phyloP scores from a whole-genome alignment of 352 stramenopile genomes.

The Globisporangium yorkense region DNA sequence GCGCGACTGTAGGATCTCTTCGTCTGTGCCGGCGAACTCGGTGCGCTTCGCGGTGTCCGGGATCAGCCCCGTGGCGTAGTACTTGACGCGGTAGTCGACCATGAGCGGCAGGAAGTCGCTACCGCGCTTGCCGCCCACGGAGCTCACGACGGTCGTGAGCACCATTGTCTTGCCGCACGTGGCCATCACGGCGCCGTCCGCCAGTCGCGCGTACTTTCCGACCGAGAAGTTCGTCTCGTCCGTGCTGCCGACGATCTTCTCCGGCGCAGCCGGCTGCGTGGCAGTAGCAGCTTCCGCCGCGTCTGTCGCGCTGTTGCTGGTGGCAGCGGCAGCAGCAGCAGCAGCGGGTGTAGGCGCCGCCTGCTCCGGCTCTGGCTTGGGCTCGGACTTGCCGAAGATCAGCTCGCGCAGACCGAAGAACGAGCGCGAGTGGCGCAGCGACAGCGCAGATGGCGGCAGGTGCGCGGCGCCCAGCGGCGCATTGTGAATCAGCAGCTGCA shows the following conservation, averaged over 20 bases:
- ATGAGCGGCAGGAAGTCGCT: constrained; percentile 89
- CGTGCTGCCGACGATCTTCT: constrained; percentile 38
- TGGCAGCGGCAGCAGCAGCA: not conserved
- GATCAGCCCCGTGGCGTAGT: constrained; percentile 81
- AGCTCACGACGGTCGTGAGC: constrained; percentile 81
- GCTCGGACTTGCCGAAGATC: constrained; percentile 47
- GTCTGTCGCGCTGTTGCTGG: constrained; percentile 4
- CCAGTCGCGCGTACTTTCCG: constrained; percentile 78
- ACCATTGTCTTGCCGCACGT: constrained; percentile 82
- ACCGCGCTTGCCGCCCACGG: constrained; percentile 29
- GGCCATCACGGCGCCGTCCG: constrained; percentile 81
- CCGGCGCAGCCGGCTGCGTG: not conserved
- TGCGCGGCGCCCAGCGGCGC: not conserved
- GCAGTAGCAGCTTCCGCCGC: not conserved
- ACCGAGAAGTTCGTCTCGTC: constrained; percentile 55
- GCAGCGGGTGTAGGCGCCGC: not conserved
- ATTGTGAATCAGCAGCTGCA: constrained; percentile 5
- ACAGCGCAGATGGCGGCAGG: not conserved
- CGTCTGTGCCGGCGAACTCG: constrained; percentile 89
- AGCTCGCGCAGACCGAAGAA: constrained; percentile 66
- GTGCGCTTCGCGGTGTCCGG: constrained; percentile 80
- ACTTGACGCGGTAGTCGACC: constrained; percentile 93
- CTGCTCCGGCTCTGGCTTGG: constrained; percentile 13
- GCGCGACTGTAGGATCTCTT: constrained; percentile 95
- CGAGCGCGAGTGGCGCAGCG: constrained; percentile 28